Evolutionary conservation across 2,329 filamentous ascomycete species (phyloP).

Genomic region (Stachybotrys elegans): DNA sequence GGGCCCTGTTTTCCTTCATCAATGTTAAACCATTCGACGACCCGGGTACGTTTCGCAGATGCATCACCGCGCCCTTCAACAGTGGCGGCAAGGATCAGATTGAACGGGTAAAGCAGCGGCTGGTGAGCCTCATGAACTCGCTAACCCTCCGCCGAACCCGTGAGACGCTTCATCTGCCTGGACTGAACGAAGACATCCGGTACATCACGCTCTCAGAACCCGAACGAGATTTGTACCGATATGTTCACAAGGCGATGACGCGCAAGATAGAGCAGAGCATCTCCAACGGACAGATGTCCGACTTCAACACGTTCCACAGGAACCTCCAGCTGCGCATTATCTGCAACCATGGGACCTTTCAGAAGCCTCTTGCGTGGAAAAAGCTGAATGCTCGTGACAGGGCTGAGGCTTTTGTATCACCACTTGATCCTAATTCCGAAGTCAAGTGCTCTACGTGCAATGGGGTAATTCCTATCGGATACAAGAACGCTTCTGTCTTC

Average conservation of each 20-base stretch:
- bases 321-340: constrained; percentile 40
- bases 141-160: constrained; percentile 37
- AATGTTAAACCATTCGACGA: constrained; percentile 34
- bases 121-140: constrained; percentile 28
- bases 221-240: too few relatives aligned
- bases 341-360: constrained; percentile 46
- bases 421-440: too few relatives aligned
- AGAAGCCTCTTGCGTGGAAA: constrained; percentile 38
- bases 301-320: constrained; percentile 39
- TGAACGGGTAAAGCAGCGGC: constrained; percentile 21
- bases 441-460: too few relatives aligned
- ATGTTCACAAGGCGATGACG: too few relatives aligned
- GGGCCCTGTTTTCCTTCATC: constrained; percentile 44
- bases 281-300: too few relatives aligned
- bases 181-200: too few relatives aligned
- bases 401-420: too few relatives aligned
- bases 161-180: constrained; percentile 32
- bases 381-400: too few relatives aligned
- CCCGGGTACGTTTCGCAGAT: constrained; percentile 34
- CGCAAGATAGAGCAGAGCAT: too few relatives aligned
- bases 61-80: constrained; percentile 33
- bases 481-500: too few relatives aligned
- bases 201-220: too few relatives aligned
- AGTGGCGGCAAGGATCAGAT: constrained; percentile 13
- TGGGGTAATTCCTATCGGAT: too few relatives aligned